Conservation (phyloP, 257 asterid species). For the Solanum paucissectum region DNA sequence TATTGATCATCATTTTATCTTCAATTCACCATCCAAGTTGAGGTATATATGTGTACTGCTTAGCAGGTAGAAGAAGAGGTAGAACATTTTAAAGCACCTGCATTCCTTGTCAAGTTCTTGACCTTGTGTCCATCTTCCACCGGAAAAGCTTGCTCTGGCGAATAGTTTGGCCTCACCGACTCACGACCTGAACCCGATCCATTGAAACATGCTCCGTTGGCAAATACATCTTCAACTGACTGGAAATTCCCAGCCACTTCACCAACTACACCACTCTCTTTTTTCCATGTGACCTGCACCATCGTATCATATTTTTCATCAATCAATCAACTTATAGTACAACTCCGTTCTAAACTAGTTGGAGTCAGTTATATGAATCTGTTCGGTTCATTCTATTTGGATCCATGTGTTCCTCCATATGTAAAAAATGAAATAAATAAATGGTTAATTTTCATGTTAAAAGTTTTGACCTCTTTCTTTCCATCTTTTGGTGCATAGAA, state of each 20-base stretch:
- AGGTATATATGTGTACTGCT: not conserved
- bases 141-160: conserved; percentile 43
- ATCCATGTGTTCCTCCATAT: not conserved
- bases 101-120: conserved; percentile 43
- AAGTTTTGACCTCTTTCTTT: conserved; percentile 46
- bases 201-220: conserved; percentile 65
- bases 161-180: conserved; percentile 45
- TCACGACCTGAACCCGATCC: conserved; percentile 12
- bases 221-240: conserved; percentile 58
- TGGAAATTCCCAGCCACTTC: conserved; percentile 23
- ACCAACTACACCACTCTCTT: not conserved
- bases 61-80: conserved; percentile 29
- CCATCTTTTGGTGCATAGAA: conserved; percentile 58
- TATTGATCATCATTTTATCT: not conserved
- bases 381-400: not conserved
- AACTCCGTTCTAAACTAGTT: not conserved
- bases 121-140: conserved; percentile 43
- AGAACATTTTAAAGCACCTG: conserved; percentile 61
- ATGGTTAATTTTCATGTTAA: not conserved
- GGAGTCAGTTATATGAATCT: not conserved
- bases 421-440: not conserved
- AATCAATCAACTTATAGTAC: not conserved
- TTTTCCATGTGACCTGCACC: conserved; percentile 56
- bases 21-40: not conserved
- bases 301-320: not conserved